Evolutionary conservation across 805 yeast genomes (phyloP).

Genomic region (Saccharomycopsis microspora): DNA sequence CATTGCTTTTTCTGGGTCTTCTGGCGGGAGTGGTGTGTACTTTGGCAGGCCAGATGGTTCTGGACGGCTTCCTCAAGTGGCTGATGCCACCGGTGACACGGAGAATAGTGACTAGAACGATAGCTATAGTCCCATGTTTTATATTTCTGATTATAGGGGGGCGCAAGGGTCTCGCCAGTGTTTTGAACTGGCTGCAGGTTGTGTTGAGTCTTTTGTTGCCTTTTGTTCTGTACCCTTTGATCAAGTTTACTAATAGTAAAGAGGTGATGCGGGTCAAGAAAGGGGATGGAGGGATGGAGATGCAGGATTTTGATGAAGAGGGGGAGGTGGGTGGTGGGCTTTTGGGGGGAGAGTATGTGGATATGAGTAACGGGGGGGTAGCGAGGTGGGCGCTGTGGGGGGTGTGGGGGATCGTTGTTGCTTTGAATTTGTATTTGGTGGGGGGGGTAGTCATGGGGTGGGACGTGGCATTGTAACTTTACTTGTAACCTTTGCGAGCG

Average conservation of each 20-base stretch:
- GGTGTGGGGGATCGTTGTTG: constrained; percentile 61
- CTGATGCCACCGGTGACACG: constrained; percentile 73
- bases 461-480: constrained; percentile 3
- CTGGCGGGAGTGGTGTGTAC: constrained; percentile 94
- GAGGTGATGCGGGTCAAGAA: constrained; percentile 45
- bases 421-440: constrained; percentile 55
- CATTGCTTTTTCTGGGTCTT: constrained; percentile 84
- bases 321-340: background rate
- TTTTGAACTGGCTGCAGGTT: constrained; percentile 75
- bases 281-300: background rate
- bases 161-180: constrained; percentile 66
- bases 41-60: constrained; percentile 86
- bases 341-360: constrained; percentile 22
- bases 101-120: constrained; percentile 65
- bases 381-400: constrained; percentile 39
- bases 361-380: constrained; percentile 33
- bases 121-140: constrained; percentile 80
- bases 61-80: constrained; percentile 82
- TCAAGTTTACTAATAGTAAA: constrained; percentile 66
- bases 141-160: constrained; percentile 65
- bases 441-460: constrained; percentile 35
- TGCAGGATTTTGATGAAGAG: background rate
- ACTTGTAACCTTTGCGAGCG: no score
- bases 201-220: constrained; percentile 73
- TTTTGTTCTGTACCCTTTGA: constrained; percentile 78